Evolutionary conservation across 139 green algal species (phyloP), one percentile per base, ranked within the genome.

Genomic region (Dunaliella primolecta): DNA sequence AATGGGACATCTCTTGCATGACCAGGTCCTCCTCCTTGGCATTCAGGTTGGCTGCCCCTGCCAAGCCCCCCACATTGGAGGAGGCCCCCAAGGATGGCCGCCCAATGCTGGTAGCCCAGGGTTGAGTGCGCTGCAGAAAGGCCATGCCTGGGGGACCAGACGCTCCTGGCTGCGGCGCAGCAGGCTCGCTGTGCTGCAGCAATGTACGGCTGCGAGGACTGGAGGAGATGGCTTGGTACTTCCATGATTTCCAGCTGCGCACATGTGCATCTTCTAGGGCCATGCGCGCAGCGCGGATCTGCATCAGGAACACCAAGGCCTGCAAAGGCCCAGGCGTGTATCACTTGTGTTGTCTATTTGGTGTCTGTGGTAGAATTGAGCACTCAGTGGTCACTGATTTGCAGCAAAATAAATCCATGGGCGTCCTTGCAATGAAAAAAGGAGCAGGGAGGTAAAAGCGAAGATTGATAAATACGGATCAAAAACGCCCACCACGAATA

Each of bases 1-100:
- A 86, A 36, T 89, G 82, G 0, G 84, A n/a, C 86, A 89, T 89
- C 82, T 89, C 81, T 31, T 84, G 77, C 78, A 85, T 76, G 30
- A 71, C 75, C 71, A 77, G 15, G 31, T 79, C 36, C 78, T 87
- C 78, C 78, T 84, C 36, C 70, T 46, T 25, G 29, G 15, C 36
- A 37, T 81, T 32, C 30, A 81, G 76, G 30, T 64, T 33, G 72
- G 72, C 29, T 33, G 3, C 72, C 30, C 72, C 72, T 3, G 29
- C 72, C 29, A 36, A 3, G 11, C 72, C 72, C 72, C 72, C 72
- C 15, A 32, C 21, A n/a, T n/a, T n/a, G n/a, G n/a, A n/a, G 11
- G 72, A 33, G 11, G 30, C 72, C 29, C 72, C 72, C 72, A 33
- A 24, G 72, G 72, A 32, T 20, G 29, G 72, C 72, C 29, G 15